Percentiles rank a stretch among this genome's conserved stretches.
phyloP scores from a whole-genome alignment of 441 rosid genomes.

The Metrosideros polymorpha region DNA sequence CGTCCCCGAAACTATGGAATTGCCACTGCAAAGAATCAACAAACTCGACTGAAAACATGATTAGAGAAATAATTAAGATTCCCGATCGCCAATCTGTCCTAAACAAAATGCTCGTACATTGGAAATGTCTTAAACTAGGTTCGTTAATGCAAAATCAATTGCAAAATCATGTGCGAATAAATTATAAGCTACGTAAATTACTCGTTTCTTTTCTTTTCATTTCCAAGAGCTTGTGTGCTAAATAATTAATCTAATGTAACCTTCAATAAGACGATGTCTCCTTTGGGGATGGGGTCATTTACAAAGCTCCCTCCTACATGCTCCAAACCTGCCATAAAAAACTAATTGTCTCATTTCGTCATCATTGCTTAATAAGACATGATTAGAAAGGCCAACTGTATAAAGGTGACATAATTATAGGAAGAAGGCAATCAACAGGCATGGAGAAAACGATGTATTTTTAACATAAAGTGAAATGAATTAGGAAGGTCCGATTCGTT shows the following conservation, averaged over 20 bases:
- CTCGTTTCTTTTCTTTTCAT: not conserved
- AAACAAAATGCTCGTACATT: not conserved
- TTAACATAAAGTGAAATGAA: not conserved
- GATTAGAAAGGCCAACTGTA: not conserved
- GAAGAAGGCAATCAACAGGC: not conserved
- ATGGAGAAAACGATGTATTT: not conserved
- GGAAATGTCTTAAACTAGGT: not conserved
- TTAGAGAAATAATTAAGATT: not conserved
- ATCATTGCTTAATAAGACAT: not conserved
- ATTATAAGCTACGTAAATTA: not conserved
- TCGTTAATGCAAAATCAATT: not conserved
- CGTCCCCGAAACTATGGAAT: not conserved
- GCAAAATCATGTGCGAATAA: not conserved
- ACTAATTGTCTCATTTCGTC: not conserved
- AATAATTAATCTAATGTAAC: not conserved
- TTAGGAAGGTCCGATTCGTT: not conserved
- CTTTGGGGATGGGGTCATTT: slow-evolving; percentile 2
- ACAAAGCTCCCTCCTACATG: slow-evolving; percentile 14
- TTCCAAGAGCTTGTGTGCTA: not conserved
- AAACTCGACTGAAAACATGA: not conserved
- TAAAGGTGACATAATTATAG: not conserved
- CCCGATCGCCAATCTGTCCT: not conserved
- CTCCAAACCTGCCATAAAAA: not conserved
- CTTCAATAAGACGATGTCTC: slow-evolving; percentile 5
- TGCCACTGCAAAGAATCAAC: not conserved